A percentile compares a stretch with the other conserved stretches of the same genome.
Evolutionary conservation across 2,329 filamentous ascomycete genomes (phyloP).

Genomic region (Arthrobotrys megalospora): DNA sequence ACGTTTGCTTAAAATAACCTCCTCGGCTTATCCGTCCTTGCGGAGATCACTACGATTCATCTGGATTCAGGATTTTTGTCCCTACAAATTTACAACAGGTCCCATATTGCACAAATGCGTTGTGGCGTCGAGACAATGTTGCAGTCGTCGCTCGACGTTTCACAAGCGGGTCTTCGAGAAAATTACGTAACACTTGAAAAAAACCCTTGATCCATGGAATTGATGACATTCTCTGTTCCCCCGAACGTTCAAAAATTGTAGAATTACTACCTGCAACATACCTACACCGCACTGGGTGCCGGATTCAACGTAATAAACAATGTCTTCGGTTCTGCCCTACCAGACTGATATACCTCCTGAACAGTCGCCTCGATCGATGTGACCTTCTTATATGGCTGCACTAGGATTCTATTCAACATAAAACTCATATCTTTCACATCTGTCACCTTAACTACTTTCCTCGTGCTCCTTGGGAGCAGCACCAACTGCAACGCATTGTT

Average conservation of each 20-base stretch:
- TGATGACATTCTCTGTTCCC: neutral
- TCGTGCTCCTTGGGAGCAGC: constrained; percentile 55
- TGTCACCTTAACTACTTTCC: neutral
- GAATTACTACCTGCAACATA: neutral
- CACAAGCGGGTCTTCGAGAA: neutral
- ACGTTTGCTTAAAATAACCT: constrained; percentile 4
- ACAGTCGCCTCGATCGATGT: constrained; percentile 15
- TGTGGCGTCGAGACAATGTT: constrained; percentile 3
- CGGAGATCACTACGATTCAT: neutral
- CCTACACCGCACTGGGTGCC: neutral
- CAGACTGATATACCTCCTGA: constrained; percentile 14
- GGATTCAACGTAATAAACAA: constrained; percentile 18
- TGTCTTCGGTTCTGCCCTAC: constrained; percentile 18
- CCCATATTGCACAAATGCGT: neutral
- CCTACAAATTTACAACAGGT: constrained; percentile 14
- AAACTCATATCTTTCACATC: constrained; percentile 52
- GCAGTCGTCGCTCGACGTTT: constrained; percentile 10
- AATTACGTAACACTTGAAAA: neutral
- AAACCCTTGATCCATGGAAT: neutral
- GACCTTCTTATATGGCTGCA: constrained; percentile 27
- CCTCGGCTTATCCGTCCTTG: neutral
- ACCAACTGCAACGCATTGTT: constrained; percentile 43
- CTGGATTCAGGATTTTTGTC: neutral
- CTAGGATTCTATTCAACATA: constrained; percentile 35
- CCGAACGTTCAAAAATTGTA: neutral